A percentile compares a stretch with the other conserved stretches of the same genome.
Evolutionary conservation across 2,329 filamentous ascomycete species (phyloP).

Genomic region (Fusarium sp.): DNA sequence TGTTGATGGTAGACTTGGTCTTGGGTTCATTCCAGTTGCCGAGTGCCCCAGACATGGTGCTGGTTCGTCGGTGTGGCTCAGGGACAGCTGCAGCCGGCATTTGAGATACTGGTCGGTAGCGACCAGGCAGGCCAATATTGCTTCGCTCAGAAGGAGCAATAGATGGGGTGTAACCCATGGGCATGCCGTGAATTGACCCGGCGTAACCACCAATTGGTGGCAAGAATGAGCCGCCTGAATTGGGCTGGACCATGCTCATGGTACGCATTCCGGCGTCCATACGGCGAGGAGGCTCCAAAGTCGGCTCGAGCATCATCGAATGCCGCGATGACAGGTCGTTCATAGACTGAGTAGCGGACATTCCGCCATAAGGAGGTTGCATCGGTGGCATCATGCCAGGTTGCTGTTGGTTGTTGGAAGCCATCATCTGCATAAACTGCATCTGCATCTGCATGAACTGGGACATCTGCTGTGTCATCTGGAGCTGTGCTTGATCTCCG

Average conservation of each 20-base stretch:
- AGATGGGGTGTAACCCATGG: constrained; percentile 80
- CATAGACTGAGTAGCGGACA: constrained; percentile 55
- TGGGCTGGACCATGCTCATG: constrained; percentile 86
- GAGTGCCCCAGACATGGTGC: constrained; percentile 51
- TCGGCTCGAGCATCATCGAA: constrained; percentile 61
- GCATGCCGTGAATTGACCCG: constrained; percentile 51
- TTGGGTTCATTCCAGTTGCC: constrained; percentile 49
- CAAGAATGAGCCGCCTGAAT: constrained; percentile 66
- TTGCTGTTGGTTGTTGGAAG: constrained; percentile 51
- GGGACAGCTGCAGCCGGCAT: constrained; percentile 54
- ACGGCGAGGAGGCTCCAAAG: constrained; percentile 57
- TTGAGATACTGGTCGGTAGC: constrained; percentile 90
- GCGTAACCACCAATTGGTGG: constrained; percentile 55
- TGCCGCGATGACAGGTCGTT: constrained; percentile 58
- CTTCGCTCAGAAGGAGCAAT: constrained; percentile 96
- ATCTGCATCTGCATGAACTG: constrained; percentile 95
- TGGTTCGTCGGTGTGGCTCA: constrained; percentile 49
- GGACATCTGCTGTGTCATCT: constrained; percentile 85
- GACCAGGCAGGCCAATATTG: constrained; percentile 88
- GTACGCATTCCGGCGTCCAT: constrained; percentile 68
- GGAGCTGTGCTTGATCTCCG: constrained; percentile 79
- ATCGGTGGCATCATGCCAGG: constrained; percentile 43
- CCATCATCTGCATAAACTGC: constrained; percentile 92
- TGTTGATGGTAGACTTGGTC: constrained; percentile 53
- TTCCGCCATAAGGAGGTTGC: constrained; percentile 46